These are phyloP conservation scores for Colletotrichum magnum DNA, from an alignment of 2,329 filamentous ascomycete species.

Conservation along the genomic window DNA sequence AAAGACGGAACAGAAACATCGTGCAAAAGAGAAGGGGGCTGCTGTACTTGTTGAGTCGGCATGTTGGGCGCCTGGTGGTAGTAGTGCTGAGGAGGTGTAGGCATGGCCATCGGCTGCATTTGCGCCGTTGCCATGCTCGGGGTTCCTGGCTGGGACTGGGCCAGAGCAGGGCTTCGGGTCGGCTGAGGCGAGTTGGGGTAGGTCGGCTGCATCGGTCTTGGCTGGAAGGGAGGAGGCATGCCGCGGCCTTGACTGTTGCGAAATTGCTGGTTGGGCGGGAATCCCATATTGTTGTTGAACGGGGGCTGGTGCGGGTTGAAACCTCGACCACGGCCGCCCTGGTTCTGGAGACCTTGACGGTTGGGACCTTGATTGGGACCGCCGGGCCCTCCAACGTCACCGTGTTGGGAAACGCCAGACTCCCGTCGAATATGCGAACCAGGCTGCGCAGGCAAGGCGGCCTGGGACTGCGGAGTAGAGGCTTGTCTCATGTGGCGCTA, in stretches of 20 bases:
- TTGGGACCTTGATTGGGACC: conserved; percentile 71
- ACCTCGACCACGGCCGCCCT: conserved; percentile 65
- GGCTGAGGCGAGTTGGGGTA: conserved; percentile 78
- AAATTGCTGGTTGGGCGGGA: conserved; percentile 56
- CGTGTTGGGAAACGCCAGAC: conserved; percentile 64
- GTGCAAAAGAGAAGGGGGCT: conserved; percentile 55
- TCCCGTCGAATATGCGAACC: conserved; percentile 84
- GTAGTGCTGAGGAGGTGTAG: conserved; percentile 73
- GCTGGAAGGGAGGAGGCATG: conserved; percentile 63
- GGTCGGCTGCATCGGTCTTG: conserved; percentile 53
- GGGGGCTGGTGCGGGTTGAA: conserved; percentile 62
- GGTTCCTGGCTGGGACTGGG: conserved; percentile 76
- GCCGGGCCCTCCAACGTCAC: conserved; percentile 76
- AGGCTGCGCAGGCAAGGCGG: conserved; percentile 74
- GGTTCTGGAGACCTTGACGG: conserved; percentile 67
- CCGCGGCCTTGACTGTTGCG: conserved; percentile 64
- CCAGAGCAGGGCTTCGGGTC: conserved; percentile 75
- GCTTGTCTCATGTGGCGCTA: conserved; percentile 79
- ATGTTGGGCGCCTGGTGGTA: conserved; percentile 68
- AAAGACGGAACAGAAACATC: conserved; percentile 49
- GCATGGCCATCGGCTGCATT: conserved; percentile 74
- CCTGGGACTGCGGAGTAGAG: conserved; percentile 70
- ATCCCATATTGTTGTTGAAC: conserved; percentile 61
- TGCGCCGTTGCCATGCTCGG: conserved; percentile 76
- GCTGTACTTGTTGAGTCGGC: conserved; percentile 72